phyloP scores from a whole-genome alignment of 441 rosid species.

The Mallotus japonicus region DNA sequence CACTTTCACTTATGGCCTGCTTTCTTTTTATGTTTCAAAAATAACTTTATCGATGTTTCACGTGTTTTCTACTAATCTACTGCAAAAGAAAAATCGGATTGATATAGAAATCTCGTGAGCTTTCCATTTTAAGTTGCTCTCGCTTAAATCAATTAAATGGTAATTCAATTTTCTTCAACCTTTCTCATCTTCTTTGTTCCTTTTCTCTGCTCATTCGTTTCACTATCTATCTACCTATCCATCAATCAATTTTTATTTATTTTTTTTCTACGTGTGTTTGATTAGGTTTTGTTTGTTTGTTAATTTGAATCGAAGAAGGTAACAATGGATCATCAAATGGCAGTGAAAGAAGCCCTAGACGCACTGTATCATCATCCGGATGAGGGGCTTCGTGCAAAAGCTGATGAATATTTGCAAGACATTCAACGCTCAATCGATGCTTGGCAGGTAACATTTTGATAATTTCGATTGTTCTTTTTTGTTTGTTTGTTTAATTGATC shows the following conservation, averaged over 20 bases:
- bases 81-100: too few species aligned
- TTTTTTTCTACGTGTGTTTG: background rate
- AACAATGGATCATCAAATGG: slow-evolving; percentile 72
- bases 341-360: slow-evolving; percentile 93
- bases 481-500: background rate
- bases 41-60: too few species aligned
- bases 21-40: too few species aligned
- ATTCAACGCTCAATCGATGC: slow-evolving; percentile 95
- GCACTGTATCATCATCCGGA: slow-evolving; percentile 96
- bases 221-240: background rate
- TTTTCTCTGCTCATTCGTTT: background rate
- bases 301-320: background rate
- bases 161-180: too few species aligned
- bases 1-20: too few species aligned
- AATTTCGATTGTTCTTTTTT: background rate
- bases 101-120: too few species aligned
- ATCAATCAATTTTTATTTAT: slow-evolving; percentile 8
- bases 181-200: too few species aligned
- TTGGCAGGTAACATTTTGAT: slow-evolving; percentile 63
- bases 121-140: too few species aligned
- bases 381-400: slow-evolving; percentile 72
- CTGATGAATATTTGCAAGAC: slow-evolving; percentile 91
- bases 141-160: too few species aligned
- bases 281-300: background rate
- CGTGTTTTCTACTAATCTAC: too few species aligned